Percentiles rank a stretch among this genome's conserved stretches.
These are phyloP conservation scores for Colletotrichum spinosum DNA, from an alignment of 2,329 filamentous ascomycete species.

Conservation along the genomic window DNA sequence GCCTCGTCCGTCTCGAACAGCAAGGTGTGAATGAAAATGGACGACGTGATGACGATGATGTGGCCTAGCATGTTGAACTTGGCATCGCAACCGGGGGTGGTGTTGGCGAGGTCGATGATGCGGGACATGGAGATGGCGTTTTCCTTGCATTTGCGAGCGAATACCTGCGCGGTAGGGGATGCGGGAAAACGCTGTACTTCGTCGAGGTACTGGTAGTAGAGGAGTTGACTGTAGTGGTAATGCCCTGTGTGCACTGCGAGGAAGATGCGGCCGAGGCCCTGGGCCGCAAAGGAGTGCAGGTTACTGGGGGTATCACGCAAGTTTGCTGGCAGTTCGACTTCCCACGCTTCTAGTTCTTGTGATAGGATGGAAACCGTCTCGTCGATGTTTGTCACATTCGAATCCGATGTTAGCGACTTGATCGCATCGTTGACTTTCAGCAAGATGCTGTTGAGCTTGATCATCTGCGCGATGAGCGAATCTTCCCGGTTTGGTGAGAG, in stretches of 20 bases:
- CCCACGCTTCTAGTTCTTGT: slow-evolving; percentile 49
- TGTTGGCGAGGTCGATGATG: slow-evolving; percentile 53
- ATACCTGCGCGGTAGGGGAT: slow-evolving; percentile 38
- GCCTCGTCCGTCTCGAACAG: slow-evolving; percentile 52
- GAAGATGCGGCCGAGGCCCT: slow-evolving; percentile 56
- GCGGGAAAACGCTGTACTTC: slow-evolving; percentile 42
- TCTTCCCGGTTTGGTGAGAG: slow-evolving; percentile 38
- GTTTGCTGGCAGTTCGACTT: slow-evolving; percentile 46
- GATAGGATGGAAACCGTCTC: slow-evolving; percentile 47
- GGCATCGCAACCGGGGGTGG: slow-evolving; percentile 51
- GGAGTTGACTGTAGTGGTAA: slow-evolving; percentile 58
- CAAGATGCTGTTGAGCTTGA: slow-evolving; percentile 48
- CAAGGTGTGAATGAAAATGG: slow-evolving; percentile 58
- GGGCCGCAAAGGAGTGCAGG: slow-evolving; percentile 48
- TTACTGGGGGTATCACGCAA: slow-evolving; percentile 54
- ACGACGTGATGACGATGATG: slow-evolving; percentile 59
- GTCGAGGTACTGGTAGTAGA: slow-evolving; percentile 59
- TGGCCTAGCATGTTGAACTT: slow-evolving; percentile 59
- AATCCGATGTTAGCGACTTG: slow-evolving; percentile 37
- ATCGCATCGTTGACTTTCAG: slow-evolving; percentile 52
- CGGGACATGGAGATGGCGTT: slow-evolving; percentile 53
- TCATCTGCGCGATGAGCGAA: slow-evolving; percentile 41
- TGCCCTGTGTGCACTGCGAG: slow-evolving; percentile 59
- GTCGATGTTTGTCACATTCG: slow-evolving; percentile 42
- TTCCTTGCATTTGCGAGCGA: slow-evolving; percentile 53